These are phyloP conservation scores for Taphrina communis DNA, from an alignment of 1,139 yeast species.

Conservation along the genomic window DNA sequence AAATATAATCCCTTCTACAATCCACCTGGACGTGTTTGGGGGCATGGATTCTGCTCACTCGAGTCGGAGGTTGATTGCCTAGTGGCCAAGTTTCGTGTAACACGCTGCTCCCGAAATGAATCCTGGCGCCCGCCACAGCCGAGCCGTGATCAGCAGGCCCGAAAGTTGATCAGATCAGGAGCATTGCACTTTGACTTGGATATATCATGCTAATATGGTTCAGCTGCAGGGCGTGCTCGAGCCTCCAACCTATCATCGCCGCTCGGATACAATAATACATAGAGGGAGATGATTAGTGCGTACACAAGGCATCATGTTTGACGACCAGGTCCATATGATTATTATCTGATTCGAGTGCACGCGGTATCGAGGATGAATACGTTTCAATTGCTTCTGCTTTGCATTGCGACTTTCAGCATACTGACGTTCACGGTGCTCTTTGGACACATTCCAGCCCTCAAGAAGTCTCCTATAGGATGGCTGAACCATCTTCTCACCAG, in stretches of 20 bases:
- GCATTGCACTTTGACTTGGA: too few relatives aligned
- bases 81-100: slow-evolving; percentile 9
- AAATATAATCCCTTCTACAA: too few relatives aligned
- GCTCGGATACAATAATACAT: too few relatives aligned
- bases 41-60: not conserved
- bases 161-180: too few relatives aligned
- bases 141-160: not conserved
- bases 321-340: not conserved
- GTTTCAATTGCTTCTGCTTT: slow-evolving; percentile 31
- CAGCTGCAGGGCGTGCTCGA: not conserved
- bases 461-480: slow-evolving; percentile 40
- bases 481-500: slow-evolving; percentile 26
- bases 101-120: slow-evolving; percentile 3
- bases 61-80: slow-evolving; percentile 9
- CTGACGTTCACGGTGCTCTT: slow-evolving; percentile 44
- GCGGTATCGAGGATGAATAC: slow-evolving; percentile 12
- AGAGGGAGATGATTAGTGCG: too few relatives aligned
- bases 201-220: too few relatives aligned
- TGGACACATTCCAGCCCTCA: slow-evolving; percentile 47
- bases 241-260: not conserved
- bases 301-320: not conserved
- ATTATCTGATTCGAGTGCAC: not conserved
- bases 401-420: slow-evolving; percentile 34
- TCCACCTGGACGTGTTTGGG: not conserved
- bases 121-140: not conserved